Evolutionary conservation across 148 eudicot genomes (phyloP).

Genomic region (Talinum fruticosum): DNA sequence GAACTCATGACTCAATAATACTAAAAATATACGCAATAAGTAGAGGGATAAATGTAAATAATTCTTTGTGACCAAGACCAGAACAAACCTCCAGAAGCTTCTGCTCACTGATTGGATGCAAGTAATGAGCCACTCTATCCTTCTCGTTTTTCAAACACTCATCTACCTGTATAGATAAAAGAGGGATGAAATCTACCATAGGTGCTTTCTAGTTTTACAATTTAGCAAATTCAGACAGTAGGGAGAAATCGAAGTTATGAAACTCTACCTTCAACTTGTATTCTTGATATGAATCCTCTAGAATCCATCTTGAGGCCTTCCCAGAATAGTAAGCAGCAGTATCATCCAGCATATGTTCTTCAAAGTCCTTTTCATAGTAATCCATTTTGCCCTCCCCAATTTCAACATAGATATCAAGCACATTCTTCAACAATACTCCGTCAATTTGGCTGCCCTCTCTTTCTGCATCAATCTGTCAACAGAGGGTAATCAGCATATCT

Average conservation of each 20-base stretch:
- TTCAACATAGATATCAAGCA: no score
- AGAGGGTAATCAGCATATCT: no score
- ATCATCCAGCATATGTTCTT: no score
- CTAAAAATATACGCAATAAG: no score
- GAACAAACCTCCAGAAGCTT: constrained; percentile 84
- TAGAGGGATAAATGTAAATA: background rate
- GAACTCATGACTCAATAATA: no score
- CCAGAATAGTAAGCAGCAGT: constrained; percentile 61
- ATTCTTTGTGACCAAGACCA: no score
- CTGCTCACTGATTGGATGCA: constrained; percentile 78
- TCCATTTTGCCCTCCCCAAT: no score
- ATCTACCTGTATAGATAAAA: constrained; percentile 58
- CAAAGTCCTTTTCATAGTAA: no score
- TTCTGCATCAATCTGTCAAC: no score
- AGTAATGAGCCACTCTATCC: constrained; percentile 77
- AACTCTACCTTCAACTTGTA: constrained; percentile 69
- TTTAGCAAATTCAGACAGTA: background rate
- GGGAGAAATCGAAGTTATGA: background rate
- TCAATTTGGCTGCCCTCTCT: no score
- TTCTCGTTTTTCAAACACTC: constrained; percentile 78
- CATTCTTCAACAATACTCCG: no score
- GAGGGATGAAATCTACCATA: background rate
- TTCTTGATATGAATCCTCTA: constrained; percentile 79
- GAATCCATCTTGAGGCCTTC: constrained; percentile 80
- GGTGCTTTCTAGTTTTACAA: background rate